Evolutionary conservation across 495 filamentous ascomycete genomes (phyloP).

Genomic region (Cenococcum geophilum): DNA sequence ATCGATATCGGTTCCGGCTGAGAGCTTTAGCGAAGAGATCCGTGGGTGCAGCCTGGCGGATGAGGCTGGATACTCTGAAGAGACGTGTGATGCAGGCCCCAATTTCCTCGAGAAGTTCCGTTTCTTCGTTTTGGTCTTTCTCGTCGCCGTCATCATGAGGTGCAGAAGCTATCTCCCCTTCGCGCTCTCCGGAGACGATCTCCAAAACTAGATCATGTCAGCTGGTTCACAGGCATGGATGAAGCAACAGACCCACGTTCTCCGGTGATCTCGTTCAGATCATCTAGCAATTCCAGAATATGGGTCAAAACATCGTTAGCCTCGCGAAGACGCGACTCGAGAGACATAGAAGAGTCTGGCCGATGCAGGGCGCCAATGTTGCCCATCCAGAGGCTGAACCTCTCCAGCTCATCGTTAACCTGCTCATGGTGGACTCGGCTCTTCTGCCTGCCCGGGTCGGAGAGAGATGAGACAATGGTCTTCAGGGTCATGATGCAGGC

Average conservation of each 20-base stretch:
- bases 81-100: constrained; percentile 25
- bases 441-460: no score
- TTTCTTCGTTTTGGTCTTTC: no score
- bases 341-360: constrained; percentile 6
- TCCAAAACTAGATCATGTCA: constrained; percentile 12
- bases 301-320: constrained; percentile 15
- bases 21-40: constrained; percentile 24
- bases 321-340: constrained; percentile 15
- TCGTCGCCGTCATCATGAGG: no score
- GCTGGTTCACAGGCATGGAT: no score
- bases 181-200: constrained; percentile 26
- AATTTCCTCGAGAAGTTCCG: no score
- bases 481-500: no score
- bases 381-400: constrained; percentile 17
- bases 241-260: constrained; percentile 21
- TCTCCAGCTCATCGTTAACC: constrained; percentile 16
- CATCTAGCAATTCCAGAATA: constrained; percentile 25
- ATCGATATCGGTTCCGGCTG: constrained; percentile 15
- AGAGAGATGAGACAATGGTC: no score
- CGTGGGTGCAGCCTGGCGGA: constrained; percentile 17
- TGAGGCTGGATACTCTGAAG: constrained; percentile 25
- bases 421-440: no score
- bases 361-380: constrained; percentile 15
- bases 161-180: no score
- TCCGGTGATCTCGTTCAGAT: constrained; percentile 24